A percentile compares a stretch with the other conserved stretches of the same genome.
These are phyloP conservation scores for Plasmodium cynomolgi DNA, from an alignment of 169 alveolate genomes.

Conservation along the genomic window DNA sequence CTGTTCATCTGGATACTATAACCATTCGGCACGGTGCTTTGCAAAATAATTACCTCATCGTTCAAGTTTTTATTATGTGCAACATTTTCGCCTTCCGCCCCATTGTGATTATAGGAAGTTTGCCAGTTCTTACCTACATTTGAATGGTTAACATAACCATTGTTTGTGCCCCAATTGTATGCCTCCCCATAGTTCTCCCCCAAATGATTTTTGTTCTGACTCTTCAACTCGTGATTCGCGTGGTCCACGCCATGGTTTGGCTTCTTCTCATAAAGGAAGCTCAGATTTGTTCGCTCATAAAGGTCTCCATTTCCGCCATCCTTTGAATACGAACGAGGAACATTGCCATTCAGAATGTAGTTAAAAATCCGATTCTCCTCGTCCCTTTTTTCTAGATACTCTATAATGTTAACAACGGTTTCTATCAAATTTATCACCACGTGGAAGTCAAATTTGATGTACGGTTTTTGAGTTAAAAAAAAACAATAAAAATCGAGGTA, in stretches of 20 bases:
- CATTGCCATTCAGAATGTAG: conserved; percentile 17
- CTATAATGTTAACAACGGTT: conserved; percentile 19
- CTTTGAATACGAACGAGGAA: neutral
- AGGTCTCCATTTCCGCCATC: neutral
- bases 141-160: neutral
- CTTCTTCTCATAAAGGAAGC: neutral
- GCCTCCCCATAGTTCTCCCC: neutral
- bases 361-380: neutral
- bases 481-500: conserved; percentile 50
- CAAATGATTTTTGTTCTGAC: neutral
- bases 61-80: neutral
- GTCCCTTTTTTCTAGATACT: conserved; percentile 30
- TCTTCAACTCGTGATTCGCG: neutral
- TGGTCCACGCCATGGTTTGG: neutral
- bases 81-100: neutral
- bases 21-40: neutral
- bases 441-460: conserved; percentile 3
- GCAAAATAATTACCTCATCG: neutral
- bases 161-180: neutral
- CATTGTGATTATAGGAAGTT: neutral
- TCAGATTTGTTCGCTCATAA: neutral
- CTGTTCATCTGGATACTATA: neutral
- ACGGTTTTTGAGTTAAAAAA: conserved; percentile 42
- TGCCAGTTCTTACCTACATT: neutral
- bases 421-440: conserved; percentile 19